Base-by-base conservation (phyloP, 495 filamentous ascomycete genomes). In the Chaetomium fimeti region DNA sequence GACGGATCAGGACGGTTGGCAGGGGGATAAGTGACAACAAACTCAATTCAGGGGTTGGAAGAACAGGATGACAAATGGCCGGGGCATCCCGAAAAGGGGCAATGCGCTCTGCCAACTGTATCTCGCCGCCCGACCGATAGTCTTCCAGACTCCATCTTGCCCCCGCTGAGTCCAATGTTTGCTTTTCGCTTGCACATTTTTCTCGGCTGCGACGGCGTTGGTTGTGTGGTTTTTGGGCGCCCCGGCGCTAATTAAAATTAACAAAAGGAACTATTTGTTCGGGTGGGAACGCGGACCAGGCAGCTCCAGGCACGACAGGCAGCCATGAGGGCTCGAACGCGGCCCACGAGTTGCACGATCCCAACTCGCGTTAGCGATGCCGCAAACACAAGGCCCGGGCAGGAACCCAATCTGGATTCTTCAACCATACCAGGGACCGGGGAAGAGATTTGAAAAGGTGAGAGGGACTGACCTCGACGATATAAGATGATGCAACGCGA, bases 1-100 rank as follows among this genome's bases (percentile, higher is more conserved):
- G 61, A 49, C 28, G 16, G 52, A 63, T 28, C 52, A 61, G 52
- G 62, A 68, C 55, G 66, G 62, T 15, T 56, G 29, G 25, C 53
- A 56, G 16, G 32, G 5, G 29, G 53, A 56, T n/a, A 24, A 27
- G 43, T 43, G 16, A 36, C 32, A 11, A 36, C 32, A 36, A 9
- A 9, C 5, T 36, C 32, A 13, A 43, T 2, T 43, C 15, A 18
- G 16, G 40, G 40, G 40, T 6, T 43, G 16, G 40, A 43, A 43
- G 40, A 43, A 18, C 40, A 16, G 13, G 15, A n/a, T n/a, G n/a
- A n/a, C n/a, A n/a, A 18, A 43, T 5, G 32, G 12, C 29, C 29
- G 7, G 7, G 7, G 29, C 29, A 32, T 32, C 29, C 7, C 3
- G 29, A 32, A 32, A 3, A 32, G n/a, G n/a, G n/a, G 29, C 29